Evolutionary conservation across 169 alveolate species (phyloP), one percentile per base, ranked within the genome.

Genomic region (Babesia bovis): DNA sequence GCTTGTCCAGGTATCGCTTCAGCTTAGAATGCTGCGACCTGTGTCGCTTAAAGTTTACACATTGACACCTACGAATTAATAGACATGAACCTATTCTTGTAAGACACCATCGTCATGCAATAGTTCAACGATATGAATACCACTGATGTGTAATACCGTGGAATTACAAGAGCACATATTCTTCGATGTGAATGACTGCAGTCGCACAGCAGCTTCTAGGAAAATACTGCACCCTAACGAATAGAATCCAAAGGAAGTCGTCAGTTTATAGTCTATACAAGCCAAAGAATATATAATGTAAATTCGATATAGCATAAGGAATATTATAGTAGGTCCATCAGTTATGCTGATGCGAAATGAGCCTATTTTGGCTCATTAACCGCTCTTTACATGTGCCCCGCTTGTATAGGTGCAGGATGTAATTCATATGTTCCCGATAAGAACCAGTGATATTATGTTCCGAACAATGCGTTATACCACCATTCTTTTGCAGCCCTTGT

Each of bases 21-120:
- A 75, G 70, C 61, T 65, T 75, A 32, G 68, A 33, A 25, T 49
- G 75, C 60, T 75, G 85, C 53, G 25, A 47, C 67, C 85, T 75
- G 58, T 5, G 21, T 12, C 12, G 23, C 17, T 25, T 30, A 15
- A 33, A 15, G 9, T 23, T 19, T 40, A 17, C 32, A 45, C 60
- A 28, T 12, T 36, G 28, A 33, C 28, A 75, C 71, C 25, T 53
- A 75, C 85, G 82, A 36, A 42, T 19, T 56, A 35, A 67, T 53
- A 28, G 78, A 67, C 78, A 40, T 70, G 60, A 53, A 70, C 1
- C 58, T 70, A 17, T 42, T 56, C 28, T 70, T 70, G 41, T 25
- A 45, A 4, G 73, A 45, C 61, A 36, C 40, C 73, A 63, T 63
- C 6, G 26, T 63, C 21, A 17, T 2, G 28, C 21, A 28, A 0